These are phyloP conservation scores for Naganishia onofrii DNA, from an alignment of 768 basidiomycete species.

Conservation along the genomic window DNA sequence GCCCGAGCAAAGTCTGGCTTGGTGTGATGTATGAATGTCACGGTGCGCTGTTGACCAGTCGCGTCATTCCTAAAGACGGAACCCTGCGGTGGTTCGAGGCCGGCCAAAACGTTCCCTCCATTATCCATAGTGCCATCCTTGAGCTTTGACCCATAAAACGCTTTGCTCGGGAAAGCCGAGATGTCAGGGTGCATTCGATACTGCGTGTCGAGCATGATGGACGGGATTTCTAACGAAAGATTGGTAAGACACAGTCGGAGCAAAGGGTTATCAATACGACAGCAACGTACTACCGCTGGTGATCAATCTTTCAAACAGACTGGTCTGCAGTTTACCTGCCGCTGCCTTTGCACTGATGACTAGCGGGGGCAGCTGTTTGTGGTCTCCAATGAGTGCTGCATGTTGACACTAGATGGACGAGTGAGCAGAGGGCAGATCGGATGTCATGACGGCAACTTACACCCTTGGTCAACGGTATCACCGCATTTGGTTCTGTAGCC, in stretches of 20 bases:
- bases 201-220: constrained; percentile 88
- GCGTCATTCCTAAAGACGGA: constrained; percentile 54
- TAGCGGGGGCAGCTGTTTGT: constrained; percentile 89
- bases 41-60: constrained; percentile 59
- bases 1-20: constrained; percentile 67
- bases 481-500: constrained; percentile 88
- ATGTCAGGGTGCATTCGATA: constrained; percentile 94
- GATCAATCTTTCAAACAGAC: constrained; percentile 86
- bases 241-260: neutral
- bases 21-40: constrained; percentile 79
- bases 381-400: constrained; percentile 88
- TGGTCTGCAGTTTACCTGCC: constrained; percentile 68
- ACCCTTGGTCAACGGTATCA: constrained; percentile 91
- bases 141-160: constrained; percentile 73
- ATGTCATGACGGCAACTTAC: constrained; percentile 57
- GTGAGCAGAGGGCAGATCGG: neutral
- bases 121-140: constrained; percentile 72
- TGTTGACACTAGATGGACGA: constrained; percentile 64
- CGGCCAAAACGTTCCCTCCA: constrained; percentile 56
- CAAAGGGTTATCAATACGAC: constrained; percentile 4
- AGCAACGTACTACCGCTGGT: neutral
- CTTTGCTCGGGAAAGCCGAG: constrained; percentile 75
- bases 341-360: constrained; percentile 74
- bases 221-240: constrained; percentile 62
- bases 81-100: constrained; percentile 63